Conservation (phyloP, 2,329 filamentous ascomycete genomes). For the Orbilia brochopaga region DNA sequence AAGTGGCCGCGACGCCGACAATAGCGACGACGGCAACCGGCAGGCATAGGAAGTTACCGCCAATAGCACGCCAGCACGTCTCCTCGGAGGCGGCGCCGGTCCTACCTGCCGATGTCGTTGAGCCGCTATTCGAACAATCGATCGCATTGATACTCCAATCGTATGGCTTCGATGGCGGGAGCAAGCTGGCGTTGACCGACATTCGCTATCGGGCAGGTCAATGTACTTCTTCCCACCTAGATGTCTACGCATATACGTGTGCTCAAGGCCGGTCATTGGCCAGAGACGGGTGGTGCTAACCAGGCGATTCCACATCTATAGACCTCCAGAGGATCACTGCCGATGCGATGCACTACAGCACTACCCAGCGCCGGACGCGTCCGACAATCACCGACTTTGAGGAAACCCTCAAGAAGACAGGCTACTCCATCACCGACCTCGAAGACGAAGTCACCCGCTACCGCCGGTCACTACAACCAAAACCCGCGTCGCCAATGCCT, state of each 20-base stretch:
- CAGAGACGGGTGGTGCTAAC: conserved; percentile 1
- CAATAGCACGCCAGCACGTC: conserved; percentile 38
- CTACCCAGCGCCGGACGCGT: conserved; percentile 54
- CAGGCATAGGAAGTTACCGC: conserved; percentile 31
- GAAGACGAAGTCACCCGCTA: conserved; percentile 53
- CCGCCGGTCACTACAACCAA: conserved; percentile 35
- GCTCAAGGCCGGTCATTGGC: too few relatives aligned
- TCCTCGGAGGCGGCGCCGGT: conserved; percentile 28
- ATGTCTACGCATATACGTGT: background rate
- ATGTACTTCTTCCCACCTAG: conserved; percentile 21
- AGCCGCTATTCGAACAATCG: conserved; percentile 43
- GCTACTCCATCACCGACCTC: conserved; percentile 45
- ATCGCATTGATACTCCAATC: conserved; percentile 45
- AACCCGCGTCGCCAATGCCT: background rate
- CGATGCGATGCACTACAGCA: conserved; percentile 35
- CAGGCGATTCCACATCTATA: conserved; percentile 3
- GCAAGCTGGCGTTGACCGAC: conserved; percentile 27
- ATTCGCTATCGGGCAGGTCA: conserved; percentile 30
- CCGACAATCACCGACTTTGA: conserved; percentile 55
- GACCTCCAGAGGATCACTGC: conserved; percentile 37
- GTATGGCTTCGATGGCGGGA: conserved; percentile 34
- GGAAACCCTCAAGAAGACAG: conserved; percentile 51
- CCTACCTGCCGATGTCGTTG: conserved; percentile 35
- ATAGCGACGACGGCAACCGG: background rate
- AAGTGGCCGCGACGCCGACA: conserved; percentile 15